Evolutionary conservation across 2,329 filamentous ascomycete species (phyloP), one percentile per base, ranked within the genome.

Genomic region (Fusarium poae): DNA sequence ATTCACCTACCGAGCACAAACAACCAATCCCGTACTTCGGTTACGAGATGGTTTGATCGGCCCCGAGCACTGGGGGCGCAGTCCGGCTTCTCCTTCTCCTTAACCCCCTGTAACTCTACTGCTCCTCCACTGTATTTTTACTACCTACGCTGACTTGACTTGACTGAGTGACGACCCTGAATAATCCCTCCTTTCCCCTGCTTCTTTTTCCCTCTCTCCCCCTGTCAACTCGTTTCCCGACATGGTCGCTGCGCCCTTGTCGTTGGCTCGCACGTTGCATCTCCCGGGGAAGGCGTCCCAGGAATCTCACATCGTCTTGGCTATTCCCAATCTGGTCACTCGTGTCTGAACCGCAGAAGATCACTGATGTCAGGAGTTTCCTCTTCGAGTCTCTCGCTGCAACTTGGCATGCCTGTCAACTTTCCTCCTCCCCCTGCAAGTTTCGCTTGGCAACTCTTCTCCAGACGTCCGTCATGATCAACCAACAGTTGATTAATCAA

Each of bases 311-410:
- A 54, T 57, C 57, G 43, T 37, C 39, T 46, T 53, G 49, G 46
- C 69, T 67, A 62, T 70, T 52, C 72, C 63, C 25, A 64, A 65
- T 51, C 39, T 23, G 62, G 72, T 59, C 53, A 70, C 48, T 74
- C 72, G 71, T 74, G 59, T 74, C 51, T 58, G 27, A 51, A 30
- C 27, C 30, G 43, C 44, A 30, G 72, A 67, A 69, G 72, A 74
- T 73, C 72, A 66, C 57, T 74, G 65, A 71, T 74, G 72, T 71
- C 72, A 72, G 68, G 54, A 40, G 40, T 62, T 58, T 35, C 57
- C 48, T 39, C 46, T 66, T 58, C 18, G 42, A 52, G 53, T 23
- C 34, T 48, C 21, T 44, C 30, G 11, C 29, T 53, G 45, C 46
- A 30, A 42, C 32, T 25, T 50, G 23, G 32, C 57, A 72, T 64